Evolutionary conservation across 345 rosid genomes (phyloP), one percentile per base, ranked within the genome.

Genomic region (Eucalyptus tenuipes): DNA sequence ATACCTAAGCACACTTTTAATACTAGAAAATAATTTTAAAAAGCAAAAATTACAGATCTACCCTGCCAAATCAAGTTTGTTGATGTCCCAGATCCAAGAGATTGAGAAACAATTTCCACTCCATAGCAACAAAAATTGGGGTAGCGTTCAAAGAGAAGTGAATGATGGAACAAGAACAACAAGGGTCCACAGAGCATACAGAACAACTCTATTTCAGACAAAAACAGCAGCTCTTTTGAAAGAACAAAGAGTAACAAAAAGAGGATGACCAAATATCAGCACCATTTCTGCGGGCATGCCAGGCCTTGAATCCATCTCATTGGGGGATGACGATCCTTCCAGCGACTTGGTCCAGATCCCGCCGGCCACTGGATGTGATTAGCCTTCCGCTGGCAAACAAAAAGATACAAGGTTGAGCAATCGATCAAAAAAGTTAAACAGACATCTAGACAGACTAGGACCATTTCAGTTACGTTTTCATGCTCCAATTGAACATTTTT

Each of bases 271-370:
- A 64, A 64, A 1, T 40, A 75, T 75, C 82, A 40, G 82, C 82
- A 42, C 40, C 47, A 40, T 75, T 75, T 37, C 82, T 44, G 3
- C 14, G 0, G 45, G 25, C 82, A 37, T 75, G 82, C 82, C 2
- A 5, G 82, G 47, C 45, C 47, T 75, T 37, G 47, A 37, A 37
- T 75, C 47, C 2, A 2, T 75, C 82, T 75, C 82, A 75, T 20
- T 37, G 89, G 49, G 92, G 86, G 8, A 90, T 90, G 14, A 88
- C 91, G 85, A 92, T 91, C 88, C 93, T 88, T 29, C 95, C 94
- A 9, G 95, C 94, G 42, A 94, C 95, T 89, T 93, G 94, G 31
- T 94, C 95, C 4, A 93, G 93, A 90, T 94, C 95, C 88, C 95
- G 89, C 88, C 87, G 93, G 66, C 93, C 93, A 3, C 87, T 93